Percentiles rank a stretch among this genome's conserved stretches.
Conservation (phyloP, 2,329 filamentous ascomycete genomes). For the Colletotrichum paranaense region DNA sequence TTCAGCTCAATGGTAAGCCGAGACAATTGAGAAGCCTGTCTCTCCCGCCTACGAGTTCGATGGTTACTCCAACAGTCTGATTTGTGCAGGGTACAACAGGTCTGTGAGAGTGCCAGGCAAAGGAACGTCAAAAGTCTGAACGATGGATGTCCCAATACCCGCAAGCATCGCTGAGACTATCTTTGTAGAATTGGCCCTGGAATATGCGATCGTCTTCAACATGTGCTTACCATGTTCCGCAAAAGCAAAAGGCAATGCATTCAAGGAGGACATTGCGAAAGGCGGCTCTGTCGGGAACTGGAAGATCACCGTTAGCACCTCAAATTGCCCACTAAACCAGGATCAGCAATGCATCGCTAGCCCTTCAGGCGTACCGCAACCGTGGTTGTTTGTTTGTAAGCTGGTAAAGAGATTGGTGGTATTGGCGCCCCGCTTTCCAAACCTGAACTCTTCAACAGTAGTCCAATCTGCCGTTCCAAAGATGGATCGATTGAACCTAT, state of each 20-base stretch:
- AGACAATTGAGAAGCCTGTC: neutral
- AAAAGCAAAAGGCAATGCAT: neutral
- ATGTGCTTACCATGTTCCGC: neutral
- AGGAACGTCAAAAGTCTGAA: neutral
- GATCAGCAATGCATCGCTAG: neutral
- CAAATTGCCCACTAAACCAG: neutral
- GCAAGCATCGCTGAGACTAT: neutral
- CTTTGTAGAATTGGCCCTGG: neutral
- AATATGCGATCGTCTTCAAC: neutral
- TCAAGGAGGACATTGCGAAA: neutral
- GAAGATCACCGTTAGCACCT: neutral
- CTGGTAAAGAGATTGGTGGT: neutral
- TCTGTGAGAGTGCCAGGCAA: neutral
- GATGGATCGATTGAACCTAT: constrained; percentile 16
- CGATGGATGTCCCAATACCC: neutral
- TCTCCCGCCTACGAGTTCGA: constrained; percentile 3
- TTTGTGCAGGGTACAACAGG: neutral
- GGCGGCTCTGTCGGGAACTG: neutral
- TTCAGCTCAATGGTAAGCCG: neutral
- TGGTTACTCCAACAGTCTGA: neutral
- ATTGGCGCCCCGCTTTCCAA: constrained; percentile 17
- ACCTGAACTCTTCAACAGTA: constrained; percentile 9
- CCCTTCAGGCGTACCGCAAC: neutral
- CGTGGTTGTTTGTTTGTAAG: neutral
- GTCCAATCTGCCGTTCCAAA: constrained; percentile 13